Conservation (phyloP, 345 rosid genomes). For the Bruguiera parviflora region DNA sequence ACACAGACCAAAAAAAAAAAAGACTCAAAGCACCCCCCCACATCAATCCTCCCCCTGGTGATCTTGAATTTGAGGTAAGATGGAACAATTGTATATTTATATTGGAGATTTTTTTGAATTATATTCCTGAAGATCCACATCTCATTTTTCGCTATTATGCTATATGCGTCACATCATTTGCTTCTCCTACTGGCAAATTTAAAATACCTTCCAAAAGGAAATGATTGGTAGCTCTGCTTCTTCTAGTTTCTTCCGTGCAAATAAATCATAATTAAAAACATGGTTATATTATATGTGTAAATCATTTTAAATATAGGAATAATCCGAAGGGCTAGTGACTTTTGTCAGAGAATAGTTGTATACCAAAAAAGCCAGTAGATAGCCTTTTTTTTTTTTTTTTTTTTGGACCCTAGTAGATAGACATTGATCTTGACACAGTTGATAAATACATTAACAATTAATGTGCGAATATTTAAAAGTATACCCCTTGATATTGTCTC, state of each 20-base stretch:
- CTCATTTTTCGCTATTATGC: too few species aligned
- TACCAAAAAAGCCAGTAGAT: constrained; percentile 17
- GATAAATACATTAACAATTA: neutral
- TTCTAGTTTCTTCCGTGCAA: neutral
- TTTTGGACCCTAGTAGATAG: constrained; percentile 13
- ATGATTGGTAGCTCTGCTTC: neutral
- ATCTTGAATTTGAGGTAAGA: too few species aligned
- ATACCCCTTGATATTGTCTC: constrained; percentile 9
- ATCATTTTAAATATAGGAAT: constrained; percentile 1
- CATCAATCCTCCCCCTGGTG: too few species aligned
- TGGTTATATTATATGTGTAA: too few species aligned
- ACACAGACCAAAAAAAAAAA: too few species aligned
- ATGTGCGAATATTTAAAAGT: neutral
- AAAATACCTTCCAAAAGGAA: neutral
- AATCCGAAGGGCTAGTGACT: constrained; percentile 19
- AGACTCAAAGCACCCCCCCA: too few species aligned
- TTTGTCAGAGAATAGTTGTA: constrained; percentile 26
- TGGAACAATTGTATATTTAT: too few species aligned
- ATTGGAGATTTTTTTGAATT: too few species aligned
- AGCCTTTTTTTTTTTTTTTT: neutral
- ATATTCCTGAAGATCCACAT: too few species aligned
- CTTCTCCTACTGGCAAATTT: too few species aligned
- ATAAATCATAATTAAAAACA: too few species aligned
- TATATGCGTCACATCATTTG: too few species aligned
- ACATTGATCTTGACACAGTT: constrained; percentile 35